Base-by-base conservation (phyloP, 148 eudicot genomes). In the Silene uniflora region DNA sequence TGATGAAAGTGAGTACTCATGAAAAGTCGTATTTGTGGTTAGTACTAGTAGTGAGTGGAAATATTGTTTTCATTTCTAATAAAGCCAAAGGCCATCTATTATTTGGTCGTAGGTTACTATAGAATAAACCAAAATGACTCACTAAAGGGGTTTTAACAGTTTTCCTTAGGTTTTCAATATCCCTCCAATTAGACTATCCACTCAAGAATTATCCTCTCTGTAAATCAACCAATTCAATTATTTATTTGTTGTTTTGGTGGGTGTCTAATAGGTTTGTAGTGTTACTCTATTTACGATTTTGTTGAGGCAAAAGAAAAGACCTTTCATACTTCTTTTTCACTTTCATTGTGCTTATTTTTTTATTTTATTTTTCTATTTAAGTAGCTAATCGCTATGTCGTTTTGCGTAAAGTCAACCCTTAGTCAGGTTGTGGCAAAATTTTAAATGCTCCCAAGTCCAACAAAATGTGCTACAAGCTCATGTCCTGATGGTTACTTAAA, bases 231-330 rank as follows among this genome's bases (percentile, higher is more conserved):
- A 9, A 39, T 7, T 39, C 44, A 39, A 39, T 39, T 39, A 9
- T 24, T 25, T 25, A 6, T 63, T 63, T 63, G 39, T 13, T 27
- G 67, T 63, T 24, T 63, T 63, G 67, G n/a, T 63, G 67, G 67
- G 67, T 9, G 39, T 16, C 13, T 25, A 63, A 63, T 63, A 13
- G 27, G 67, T 63, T 24, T 27, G 17, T 21, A n/a, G 67, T 24
- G 13, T 62, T 24, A 62, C 13, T 23, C 67, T 23, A 32, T 13
- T 13, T 14, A 63, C n/a, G 6, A 63, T 39, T 39, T 39, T 6
- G 44, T 39, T 39, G 44, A 39, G 44, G 44, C 44, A 39, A 39
- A 7, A 39, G 44, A 39, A 39, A 39, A 7, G 44, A 3, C 44
- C 44, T 39, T 39, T 39, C 44, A 39, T 39, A 39, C 44, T 39